Evolutionary conservation across 768 basidiomycete species (phyloP).

Genomic region (Tricholoma matsutake): DNA sequence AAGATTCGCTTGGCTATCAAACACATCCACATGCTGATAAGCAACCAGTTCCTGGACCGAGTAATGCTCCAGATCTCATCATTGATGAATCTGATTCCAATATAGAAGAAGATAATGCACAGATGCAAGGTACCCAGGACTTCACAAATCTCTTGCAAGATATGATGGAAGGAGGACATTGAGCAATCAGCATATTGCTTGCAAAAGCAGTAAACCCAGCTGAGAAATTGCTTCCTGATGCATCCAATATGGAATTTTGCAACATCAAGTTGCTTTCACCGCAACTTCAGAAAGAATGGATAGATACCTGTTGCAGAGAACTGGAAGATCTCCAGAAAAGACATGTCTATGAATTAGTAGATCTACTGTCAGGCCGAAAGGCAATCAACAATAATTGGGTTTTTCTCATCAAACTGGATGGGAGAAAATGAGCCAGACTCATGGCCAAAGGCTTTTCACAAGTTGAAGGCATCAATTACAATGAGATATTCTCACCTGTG

Average conservation of each 20-base stretch:
- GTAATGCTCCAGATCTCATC: background rate
- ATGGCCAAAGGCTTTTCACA: constrained; percentile 40
- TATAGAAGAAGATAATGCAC: background rate
- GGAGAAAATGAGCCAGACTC: constrained; percentile 24
- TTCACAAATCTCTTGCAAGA: background rate
- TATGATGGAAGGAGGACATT: background rate
- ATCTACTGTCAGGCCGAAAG: constrained; percentile 5
- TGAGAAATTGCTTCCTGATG: too few relatives aligned
- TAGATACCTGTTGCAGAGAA: background rate
- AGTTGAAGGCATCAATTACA: constrained; percentile 31
- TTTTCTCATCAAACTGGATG: constrained; percentile 3
- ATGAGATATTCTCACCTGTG: constrained; percentile 30
- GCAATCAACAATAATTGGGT: constrained; percentile 7
- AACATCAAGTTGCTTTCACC: background rate
- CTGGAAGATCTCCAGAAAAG: background rate
- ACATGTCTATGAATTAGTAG: constrained; percentile 4
- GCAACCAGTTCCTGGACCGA: background rate
- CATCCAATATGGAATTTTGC: background rate
- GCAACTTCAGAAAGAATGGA: background rate
- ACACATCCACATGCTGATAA: background rate
- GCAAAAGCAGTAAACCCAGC: background rate
- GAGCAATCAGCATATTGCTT: background rate
- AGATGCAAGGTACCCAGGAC: background rate
- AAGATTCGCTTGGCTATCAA: background rate
- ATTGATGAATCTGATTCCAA: background rate